These are phyloP conservation scores for Salix suchowensis DNA, from an alignment of 345 rosid genomes.

Conservation along the genomic window DNA sequence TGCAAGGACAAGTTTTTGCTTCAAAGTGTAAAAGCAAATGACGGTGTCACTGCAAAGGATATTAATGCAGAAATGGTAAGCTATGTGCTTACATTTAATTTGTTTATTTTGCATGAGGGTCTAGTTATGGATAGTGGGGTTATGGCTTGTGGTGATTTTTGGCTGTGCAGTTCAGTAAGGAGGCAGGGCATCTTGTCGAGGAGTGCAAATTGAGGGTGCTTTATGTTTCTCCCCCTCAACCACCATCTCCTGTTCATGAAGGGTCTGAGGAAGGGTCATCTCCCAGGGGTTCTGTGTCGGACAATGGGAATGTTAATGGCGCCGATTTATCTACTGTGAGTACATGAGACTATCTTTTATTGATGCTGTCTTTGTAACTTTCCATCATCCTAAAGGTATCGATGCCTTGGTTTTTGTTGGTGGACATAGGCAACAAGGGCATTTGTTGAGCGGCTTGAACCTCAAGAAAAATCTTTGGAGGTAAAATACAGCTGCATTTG, in stretches of 20 bases:
- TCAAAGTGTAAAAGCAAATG: conserved; percentile 57
- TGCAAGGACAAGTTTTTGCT: conserved; percentile 83
- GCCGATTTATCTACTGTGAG: conserved; percentile 51
- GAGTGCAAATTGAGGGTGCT: conserved; percentile 72
- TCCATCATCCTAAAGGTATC: not conserved
- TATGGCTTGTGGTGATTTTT: conserved; percentile 5
- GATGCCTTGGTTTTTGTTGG: conserved; percentile 14
- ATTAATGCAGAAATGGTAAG: conserved; percentile 68
- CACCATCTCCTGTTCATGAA: conserved; percentile 74
- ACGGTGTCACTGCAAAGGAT: conserved; percentile 51
- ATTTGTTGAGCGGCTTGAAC: conserved; percentile 36
- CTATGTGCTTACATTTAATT: not conserved
- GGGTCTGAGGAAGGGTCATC: conserved; percentile 79
- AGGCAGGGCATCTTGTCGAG: conserved; percentile 63
- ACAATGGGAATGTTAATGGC: conserved; percentile 47
- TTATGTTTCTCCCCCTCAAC: conserved; percentile 68
- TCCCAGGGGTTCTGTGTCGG: conserved; percentile 61
- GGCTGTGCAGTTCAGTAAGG: conserved; percentile 59
- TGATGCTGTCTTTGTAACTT: not conserved
- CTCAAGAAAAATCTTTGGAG: conserved; percentile 52
- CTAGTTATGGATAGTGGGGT: not conserved
- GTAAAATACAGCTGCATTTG: conserved; percentile 26
- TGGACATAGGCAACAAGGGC: conserved; percentile 43
- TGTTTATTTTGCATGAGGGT: not conserved
- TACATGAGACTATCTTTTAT: conserved; percentile 1